Percentiles rank a stretch among this genome's conserved stretches.
These are phyloP conservation scores for Bruguiera hainesii DNA, from an alignment of 441 rosid genomes.

Conservation along the genomic window DNA sequence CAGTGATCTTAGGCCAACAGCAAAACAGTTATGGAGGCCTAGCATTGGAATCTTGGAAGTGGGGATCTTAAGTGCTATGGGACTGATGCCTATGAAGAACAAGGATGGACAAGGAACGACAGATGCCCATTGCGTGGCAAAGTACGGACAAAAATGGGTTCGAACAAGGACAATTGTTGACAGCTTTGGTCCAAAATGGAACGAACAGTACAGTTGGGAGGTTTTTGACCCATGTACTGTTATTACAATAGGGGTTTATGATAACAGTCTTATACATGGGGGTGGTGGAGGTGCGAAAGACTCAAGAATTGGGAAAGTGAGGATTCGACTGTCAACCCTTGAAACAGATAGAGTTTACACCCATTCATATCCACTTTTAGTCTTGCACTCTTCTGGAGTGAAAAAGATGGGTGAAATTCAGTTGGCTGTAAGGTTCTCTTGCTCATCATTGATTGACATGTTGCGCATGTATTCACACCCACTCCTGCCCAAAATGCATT, in stretches of 20 bases:
- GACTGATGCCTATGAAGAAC: slow-evolving; percentile 55
- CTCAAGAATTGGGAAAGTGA: slow-evolving; percentile 11
- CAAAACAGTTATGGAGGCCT: slow-evolving; percentile 64
- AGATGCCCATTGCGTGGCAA: slow-evolving; percentile 77
- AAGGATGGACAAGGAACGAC: slow-evolving; percentile 65
- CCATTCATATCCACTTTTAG: slow-evolving; percentile 37
- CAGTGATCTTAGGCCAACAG: slow-evolving; percentile 68
- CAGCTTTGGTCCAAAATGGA: slow-evolving; percentile 63
- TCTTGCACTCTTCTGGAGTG: slow-evolving; percentile 32
- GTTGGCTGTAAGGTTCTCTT: slow-evolving; percentile 32
- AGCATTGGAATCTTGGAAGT: slow-evolving; percentile 62
- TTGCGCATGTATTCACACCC: slow-evolving; percentile 23
- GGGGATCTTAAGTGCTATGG: slow-evolving; percentile 65
- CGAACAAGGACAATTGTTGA: slow-evolving; percentile 69
- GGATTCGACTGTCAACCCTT: slow-evolving; percentile 42
- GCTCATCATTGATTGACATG: slow-evolving; percentile 22
- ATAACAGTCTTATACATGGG: slow-evolving; percentile 52
- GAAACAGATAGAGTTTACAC: slow-evolving; percentile 31
- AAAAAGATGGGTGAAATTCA: slow-evolving; percentile 43
- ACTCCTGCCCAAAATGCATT: slow-evolving; percentile 30
- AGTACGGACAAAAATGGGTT: slow-evolving; percentile 79
- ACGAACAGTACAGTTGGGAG: slow-evolving; percentile 81
- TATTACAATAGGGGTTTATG: slow-evolving; percentile 63
- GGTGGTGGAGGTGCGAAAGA: slow-evolving; percentile 15
- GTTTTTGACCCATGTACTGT: slow-evolving; percentile 75